Evolutionary conservation across 345 rosid genomes (phyloP), one percentile per base, ranked within the genome.

Genomic region (Citrus glauca): DNA sequence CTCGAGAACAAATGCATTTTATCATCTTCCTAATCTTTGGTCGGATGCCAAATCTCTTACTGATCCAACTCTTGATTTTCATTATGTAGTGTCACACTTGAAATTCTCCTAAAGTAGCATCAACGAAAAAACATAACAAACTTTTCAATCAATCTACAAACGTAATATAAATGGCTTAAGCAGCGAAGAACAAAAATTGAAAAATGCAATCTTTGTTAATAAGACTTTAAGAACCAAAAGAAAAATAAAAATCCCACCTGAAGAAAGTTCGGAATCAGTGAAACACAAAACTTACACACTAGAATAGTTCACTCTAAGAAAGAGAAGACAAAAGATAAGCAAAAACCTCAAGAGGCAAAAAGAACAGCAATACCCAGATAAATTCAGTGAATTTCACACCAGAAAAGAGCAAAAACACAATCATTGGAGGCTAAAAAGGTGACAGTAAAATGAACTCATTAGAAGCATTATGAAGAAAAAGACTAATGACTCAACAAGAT

Each of bases 1-100:
- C 88, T 66, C 89, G 89, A 0, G 91, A 90, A 78, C 88, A 86
- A 67, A 91, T 88, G 84, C 93, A 91, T 86, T 85, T 91, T 90
- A 91, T 86, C 95, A 91, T 91, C 84, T 85, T 90, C 81, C 61
- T 75, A 30, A 90, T 69, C 80, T 77, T 88, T 62, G 69, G 81
- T 84, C 73, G 80, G 24, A 88, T 2, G 56, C 81, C 73, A 55
- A 80, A 60, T 74, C 83, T 77, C 69, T 81, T 85, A 65, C 80
- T 72, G 45, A 83, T 81, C 93, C 92, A 84, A 68, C 69, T 59
- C 80, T 85, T 87, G 77, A 84, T 78, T 77, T 61, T 86, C 93
- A 88, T 90, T 25, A 73, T 84, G 82, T 57, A 63, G 82, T 82
- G 80, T 82, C 38, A 80, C 82, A 50, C 80, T 85, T 42, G 77